Conservation (phyloP, 495 filamentous ascomycete species). For the Rusavskia elegans region DNA sequence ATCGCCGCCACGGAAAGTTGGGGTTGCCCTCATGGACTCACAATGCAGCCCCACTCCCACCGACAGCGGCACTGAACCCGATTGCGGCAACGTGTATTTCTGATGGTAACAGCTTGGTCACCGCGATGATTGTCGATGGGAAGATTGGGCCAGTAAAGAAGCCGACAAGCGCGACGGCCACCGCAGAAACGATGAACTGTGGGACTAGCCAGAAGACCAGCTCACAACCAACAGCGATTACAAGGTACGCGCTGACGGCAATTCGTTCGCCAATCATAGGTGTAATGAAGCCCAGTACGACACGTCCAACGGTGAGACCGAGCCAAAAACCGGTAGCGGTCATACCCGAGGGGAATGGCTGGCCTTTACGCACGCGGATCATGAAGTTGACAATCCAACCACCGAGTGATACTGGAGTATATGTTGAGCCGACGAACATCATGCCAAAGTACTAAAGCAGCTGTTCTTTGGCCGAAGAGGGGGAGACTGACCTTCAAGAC, state of each 20-base stretch:
- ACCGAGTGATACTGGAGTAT: conserved; percentile 46
- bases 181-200: conserved; percentile 53
- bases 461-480: not conserved
- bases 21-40: not conserved
- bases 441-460: not conserved
- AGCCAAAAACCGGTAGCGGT: conserved; percentile 52
- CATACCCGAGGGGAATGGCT: conserved; percentile 42
- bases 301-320: conserved; percentile 43
- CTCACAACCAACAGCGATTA: conserved; percentile 34
- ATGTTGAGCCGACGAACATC: not conserved
- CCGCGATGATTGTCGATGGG: conserved; percentile 60
- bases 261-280: conserved; percentile 42
- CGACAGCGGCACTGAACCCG: conserved; percentile 71
- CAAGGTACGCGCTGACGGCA: conserved; percentile 35
- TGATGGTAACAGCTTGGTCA: conserved; percentile 66
- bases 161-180: conserved; percentile 51
- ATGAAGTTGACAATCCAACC: conserved; percentile 56
- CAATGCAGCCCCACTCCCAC: conserved; percentile 55
- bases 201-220: conserved; percentile 55
- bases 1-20: not conserved
- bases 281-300: conserved; percentile 48
- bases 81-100: conserved; percentile 69
- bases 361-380: conserved; percentile 39
- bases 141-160: conserved; percentile 56
- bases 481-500: conserved; percentile 36